Percentiles rank a stretch among this genome's conserved stretches.
Evolutionary conservation across 768 basidiomycete genomes (phyloP).

Genomic region (Boletus sp.): DNA sequence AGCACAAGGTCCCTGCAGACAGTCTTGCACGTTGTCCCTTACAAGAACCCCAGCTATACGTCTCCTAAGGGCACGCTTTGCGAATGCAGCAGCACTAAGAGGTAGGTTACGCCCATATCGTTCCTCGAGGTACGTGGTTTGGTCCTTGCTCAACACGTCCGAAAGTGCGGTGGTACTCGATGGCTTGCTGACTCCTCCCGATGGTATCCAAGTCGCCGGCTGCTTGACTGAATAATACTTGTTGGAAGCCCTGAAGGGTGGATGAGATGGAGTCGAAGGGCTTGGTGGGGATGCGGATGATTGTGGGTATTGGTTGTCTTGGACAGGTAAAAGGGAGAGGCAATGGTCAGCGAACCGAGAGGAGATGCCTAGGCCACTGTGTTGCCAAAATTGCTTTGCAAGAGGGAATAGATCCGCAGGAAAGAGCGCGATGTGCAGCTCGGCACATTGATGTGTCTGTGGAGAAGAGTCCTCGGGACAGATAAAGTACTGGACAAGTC

Average conservation of each 20-base stretch:
- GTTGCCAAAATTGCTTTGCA: conserved; percentile 96
- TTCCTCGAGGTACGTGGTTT: conserved; percentile 82
- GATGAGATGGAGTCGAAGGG: conserved; percentile 24
- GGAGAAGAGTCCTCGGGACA: conserved; percentile 50
- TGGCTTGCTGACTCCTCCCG: conserved; percentile 1
- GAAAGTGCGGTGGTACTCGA: conserved; percentile 6
- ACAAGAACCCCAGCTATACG: conserved; percentile 85
- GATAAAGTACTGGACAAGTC: conserved; percentile 69
- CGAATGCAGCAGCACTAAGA: conserved; percentile 62
- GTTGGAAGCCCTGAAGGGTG: conserved; percentile 46
- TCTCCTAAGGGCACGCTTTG: conserved; percentile 83
- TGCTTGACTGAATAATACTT: conserved; percentile 50
- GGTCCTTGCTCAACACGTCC: conserved; percentile 60
- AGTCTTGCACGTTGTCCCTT: conserved; percentile 44
- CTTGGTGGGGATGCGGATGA: conserved; percentile 28
- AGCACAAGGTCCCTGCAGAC: conserved; percentile 37
- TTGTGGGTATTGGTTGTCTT: conserved; percentile 28
- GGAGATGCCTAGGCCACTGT: conserved; percentile 86
- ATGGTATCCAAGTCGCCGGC: conserved; percentile 5
- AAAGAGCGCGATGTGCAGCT: conserved; percentile 83
- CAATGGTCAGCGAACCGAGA: conserved; percentile 84
- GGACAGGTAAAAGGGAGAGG: conserved; percentile 59
- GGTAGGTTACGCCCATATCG: conserved; percentile 92
- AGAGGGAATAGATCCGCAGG: conserved; percentile 53
- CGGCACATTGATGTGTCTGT: conserved; percentile 37